A percentile compares a stretch with the other conserved stretches of the same genome.
phyloP scores from a whole-genome alignment of 768 basidiomycete genomes.

The Floccularia luteovirens region DNA sequence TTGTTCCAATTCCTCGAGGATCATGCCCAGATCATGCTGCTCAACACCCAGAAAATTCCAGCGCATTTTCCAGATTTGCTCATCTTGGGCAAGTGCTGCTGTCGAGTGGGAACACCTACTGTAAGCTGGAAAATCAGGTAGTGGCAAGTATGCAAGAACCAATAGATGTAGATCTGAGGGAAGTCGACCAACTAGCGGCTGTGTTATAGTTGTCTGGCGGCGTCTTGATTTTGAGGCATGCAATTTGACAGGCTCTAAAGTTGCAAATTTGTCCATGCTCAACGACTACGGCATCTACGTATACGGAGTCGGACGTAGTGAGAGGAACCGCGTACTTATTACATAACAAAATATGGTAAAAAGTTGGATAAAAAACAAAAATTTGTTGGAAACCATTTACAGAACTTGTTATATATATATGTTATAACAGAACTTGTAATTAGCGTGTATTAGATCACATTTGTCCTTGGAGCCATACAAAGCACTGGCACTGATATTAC shows the following conservation, averaged over 20 bases:
- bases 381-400: too few species aligned
- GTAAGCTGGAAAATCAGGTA: slow-evolving; percentile 78
- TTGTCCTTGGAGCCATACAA: too few species aligned
- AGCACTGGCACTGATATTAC: too few species aligned
- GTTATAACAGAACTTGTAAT: too few species aligned
- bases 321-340: too few species aligned
- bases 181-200: slow-evolving; percentile 61
- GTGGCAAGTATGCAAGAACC: slow-evolving; percentile 64
- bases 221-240: slow-evolving; percentile 23
- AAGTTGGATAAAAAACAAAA: too few species aligned
- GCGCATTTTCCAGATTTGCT: slow-evolving; percentile 69
- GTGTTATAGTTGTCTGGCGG: slow-evolving; percentile 13
- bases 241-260: slow-evolving; percentile 69
- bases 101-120: slow-evolving; percentile 60
- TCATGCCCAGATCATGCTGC: slow-evolving; percentile 28
- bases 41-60: slow-evolving; percentile 55
- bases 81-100: slow-evolving; percentile 56
- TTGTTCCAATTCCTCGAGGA: slow-evolving; percentile 57
- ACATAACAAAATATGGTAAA: too few species aligned
- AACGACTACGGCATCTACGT: too few species aligned
- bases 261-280: slow-evolving; percentile 91
- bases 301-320: too few species aligned
- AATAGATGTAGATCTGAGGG: slow-evolving; percentile 73
- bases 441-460: too few species aligned
- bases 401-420: too few species aligned